Conservation (phyloP, 305 asterid genomes). For the Fraxinus platypoda region DNA sequence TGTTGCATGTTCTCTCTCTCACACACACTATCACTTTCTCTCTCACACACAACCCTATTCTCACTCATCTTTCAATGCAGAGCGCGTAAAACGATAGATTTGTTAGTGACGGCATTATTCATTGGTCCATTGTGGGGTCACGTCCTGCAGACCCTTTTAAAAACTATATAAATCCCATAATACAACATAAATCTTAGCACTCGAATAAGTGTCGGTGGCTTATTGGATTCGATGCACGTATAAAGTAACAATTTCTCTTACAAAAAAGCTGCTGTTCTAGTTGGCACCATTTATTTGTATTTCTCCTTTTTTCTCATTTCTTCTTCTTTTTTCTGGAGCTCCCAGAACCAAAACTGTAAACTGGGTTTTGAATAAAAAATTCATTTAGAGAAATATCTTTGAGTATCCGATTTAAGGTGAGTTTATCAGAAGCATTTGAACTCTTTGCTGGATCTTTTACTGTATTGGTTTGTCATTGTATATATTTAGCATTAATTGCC, state of each 20-base stretch:
- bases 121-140: conserved; percentile 23
- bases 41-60: neutral
- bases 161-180: neutral
- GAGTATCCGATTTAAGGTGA: conserved; percentile 20
- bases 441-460: neutral
- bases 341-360: neutral
- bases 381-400: neutral
- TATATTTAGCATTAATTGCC: neutral
- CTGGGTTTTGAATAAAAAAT: conserved; percentile 5
- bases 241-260: neutral
- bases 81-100: conserved; percentile 32
- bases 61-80: conserved; percentile 2
- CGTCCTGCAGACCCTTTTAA: neutral
- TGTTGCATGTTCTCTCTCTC: neutral
- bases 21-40: neutral
- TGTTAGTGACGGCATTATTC: neutral
- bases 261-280: conserved; percentile 29
- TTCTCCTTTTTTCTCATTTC: neutral
- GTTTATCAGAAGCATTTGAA: neutral
- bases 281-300: conserved; percentile 8
- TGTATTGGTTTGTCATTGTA: neutral
- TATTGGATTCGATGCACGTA: conserved; percentile 22
- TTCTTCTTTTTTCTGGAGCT: neutral
- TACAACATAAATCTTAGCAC: conserved; percentile 5
- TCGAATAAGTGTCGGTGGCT: conserved; percentile 39